Conservation (phyloP, 768 basidiomycete species). For the Phanerochaete sordida region DNA sequence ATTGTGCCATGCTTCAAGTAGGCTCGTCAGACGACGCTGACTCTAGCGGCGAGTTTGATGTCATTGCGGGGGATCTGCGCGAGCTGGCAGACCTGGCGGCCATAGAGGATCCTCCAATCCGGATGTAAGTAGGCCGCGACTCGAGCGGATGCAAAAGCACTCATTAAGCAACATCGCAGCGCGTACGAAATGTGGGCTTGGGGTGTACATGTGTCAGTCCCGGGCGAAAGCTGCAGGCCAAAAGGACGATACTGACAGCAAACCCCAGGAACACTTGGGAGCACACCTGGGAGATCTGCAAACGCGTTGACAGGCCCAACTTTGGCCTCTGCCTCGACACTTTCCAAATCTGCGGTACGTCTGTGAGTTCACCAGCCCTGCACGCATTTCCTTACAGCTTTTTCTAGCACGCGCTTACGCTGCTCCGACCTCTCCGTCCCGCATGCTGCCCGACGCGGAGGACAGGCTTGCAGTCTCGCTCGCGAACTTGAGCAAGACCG, state of each 20-base stretch:
- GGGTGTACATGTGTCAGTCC: constrained; percentile 28
- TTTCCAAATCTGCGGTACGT: constrained; percentile 27
- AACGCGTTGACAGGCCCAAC: constrained; percentile 25
- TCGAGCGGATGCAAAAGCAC: no score
- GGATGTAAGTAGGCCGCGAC: no score
- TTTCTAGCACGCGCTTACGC: constrained; percentile 24
- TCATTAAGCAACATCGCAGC: constrained; percentile 17
- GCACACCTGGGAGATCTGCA: constrained; percentile 29
- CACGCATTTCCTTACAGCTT: neutral
- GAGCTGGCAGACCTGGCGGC: constrained; percentile 26
- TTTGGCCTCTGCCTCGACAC: constrained; percentile 31
- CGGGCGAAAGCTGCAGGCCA: no score
- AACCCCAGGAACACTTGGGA: constrained; percentile 28
- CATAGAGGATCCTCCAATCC: constrained; percentile 23
- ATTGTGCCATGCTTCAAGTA: constrained; percentile 27
- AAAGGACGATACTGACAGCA: no score
- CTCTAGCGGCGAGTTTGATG: constrained; percentile 21
- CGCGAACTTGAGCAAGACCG: constrained; percentile 15
- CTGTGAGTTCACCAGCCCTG: neutral
- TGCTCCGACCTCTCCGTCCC: constrained; percentile 17
- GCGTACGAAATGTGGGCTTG: constrained; percentile 33
- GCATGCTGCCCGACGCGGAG: constrained; percentile 13
- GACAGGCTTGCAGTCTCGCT: constrained; percentile 19
- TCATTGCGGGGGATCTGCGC: constrained; percentile 26
- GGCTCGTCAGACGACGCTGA: constrained; percentile 25